Conservation (phyloP, 768 basidiomycete genomes). For the Xerocomellus amylosporus region DNA sequence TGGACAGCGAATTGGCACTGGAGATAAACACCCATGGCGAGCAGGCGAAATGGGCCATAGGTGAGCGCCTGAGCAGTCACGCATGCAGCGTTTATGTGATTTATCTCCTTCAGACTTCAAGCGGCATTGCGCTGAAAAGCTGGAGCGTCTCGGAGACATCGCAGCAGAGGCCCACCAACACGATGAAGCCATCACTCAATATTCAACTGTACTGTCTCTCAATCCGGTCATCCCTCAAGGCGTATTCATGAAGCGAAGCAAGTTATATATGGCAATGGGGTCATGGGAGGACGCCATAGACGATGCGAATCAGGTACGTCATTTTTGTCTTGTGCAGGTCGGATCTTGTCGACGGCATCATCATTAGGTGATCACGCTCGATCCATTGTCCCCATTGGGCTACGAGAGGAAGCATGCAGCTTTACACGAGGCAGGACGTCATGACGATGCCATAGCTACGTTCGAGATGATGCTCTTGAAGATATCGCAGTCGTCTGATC, state of each 20-base stretch:
- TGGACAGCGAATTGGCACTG: background rate
- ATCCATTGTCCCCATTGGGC: background rate
- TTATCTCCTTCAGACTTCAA: background rate
- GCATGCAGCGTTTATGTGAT: background rate
- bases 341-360: background rate
- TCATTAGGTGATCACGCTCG: background rate
- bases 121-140: background rate
- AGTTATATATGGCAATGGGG: too few relatives aligned
- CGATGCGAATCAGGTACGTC: background rate
- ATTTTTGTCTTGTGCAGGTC: background rate
- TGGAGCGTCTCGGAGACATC: background rate
- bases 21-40: background rate
- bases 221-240: too few relatives aligned
- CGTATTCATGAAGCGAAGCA: too few relatives aligned
- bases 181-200: too few relatives aligned
- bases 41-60: background rate
- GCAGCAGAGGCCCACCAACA: background rate
- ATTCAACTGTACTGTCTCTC: too few relatives aligned
- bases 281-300: too few relatives aligned
- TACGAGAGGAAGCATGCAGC: background rate
- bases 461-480: slow-evolving; percentile 4
- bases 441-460: background rate
- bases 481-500: background rate
- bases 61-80: background rate
- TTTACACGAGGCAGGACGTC: background rate